Evolutionary conservation across 352 stramenopile species (phyloP).

Genomic region (Phytophthora constricta): DNA sequence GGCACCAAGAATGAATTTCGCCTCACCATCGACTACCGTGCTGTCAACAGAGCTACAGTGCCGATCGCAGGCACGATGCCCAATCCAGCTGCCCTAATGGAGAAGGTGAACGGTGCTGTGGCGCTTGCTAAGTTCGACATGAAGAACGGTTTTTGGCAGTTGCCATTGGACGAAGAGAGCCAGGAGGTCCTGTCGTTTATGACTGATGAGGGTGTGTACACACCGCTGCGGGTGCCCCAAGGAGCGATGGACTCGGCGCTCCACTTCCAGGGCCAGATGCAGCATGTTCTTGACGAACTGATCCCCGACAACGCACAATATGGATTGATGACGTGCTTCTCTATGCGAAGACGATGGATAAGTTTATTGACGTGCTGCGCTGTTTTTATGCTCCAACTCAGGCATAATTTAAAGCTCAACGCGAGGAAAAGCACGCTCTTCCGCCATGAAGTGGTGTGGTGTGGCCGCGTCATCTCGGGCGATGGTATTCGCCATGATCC

Average conservation of each 20-base stretch:
- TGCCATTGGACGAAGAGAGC: slow-evolving; percentile 6
- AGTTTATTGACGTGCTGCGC: slow-evolving; percentile 18
- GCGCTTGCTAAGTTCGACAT: slow-evolving; percentile 21
- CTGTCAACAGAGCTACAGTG: too few relatives aligned
- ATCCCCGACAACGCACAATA: slow-evolving; percentile 20
- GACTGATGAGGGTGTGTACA: slow-evolving; percentile 23
- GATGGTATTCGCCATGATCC: slow-evolving; percentile 22
- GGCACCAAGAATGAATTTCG: too few relatives aligned
- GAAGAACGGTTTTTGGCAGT: slow-evolving; percentile 31
- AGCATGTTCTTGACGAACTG: slow-evolving; percentile 10
- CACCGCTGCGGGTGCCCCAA: slow-evolving; percentile 10
- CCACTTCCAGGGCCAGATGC: slow-evolving; percentile 17
- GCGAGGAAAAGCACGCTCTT: slow-evolving; percentile 25
- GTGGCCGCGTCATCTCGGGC: slow-evolving; percentile 21
- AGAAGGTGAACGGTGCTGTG: background rate
- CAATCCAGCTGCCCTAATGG: too few relatives aligned
- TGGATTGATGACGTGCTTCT: slow-evolving; percentile 38
- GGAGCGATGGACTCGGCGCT: slow-evolving; percentile 11
- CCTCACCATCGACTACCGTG: too few relatives aligned
- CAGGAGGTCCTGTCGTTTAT: slow-evolving; percentile 27
- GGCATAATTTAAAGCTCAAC: slow-evolving; percentile 29
- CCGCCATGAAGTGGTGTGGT: slow-evolving; percentile 20
- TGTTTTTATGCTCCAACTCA: slow-evolving; percentile 16
- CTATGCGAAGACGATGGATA: slow-evolving; percentile 13
- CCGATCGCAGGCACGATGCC: too few relatives aligned